Evolutionary conservation across 352 stramenopile genomes (phyloP).

Genomic region (Phytopythium mirpurense): DNA sequence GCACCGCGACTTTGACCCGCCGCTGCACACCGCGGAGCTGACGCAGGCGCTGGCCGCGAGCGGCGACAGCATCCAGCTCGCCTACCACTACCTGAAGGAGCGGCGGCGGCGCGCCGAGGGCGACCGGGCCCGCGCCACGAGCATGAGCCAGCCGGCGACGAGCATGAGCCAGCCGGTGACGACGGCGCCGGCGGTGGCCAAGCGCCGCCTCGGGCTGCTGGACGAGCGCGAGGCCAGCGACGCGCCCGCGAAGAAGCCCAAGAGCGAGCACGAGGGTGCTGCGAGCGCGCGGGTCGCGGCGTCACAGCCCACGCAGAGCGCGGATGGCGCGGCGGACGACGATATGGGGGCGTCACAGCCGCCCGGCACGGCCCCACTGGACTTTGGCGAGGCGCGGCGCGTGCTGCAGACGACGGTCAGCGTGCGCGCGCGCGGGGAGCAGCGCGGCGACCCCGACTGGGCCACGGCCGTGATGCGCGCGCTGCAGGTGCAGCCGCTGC

Average conservation of each 20-base stretch:
- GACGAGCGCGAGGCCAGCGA: slow-evolving; percentile 8
- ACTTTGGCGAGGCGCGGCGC: slow-evolving; percentile 10
- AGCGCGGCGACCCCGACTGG: slow-evolving; percentile 21
- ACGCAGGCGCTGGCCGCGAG: slow-evolving; percentile 32
- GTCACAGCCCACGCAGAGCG: slow-evolving; percentile 5
- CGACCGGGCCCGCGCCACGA: background rate
- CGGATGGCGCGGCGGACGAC: background rate
- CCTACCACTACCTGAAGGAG: slow-evolving; percentile 45
- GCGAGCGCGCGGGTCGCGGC: slow-evolving; percentile 4
- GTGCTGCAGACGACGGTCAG: slow-evolving; percentile 24
- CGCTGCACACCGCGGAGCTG: slow-evolving; percentile 40
- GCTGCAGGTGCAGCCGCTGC: slow-evolving; percentile 20
- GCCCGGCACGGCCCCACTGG: background rate
- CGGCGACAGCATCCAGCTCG: slow-evolving; percentile 39
- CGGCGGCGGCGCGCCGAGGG: slow-evolving; percentile 14
- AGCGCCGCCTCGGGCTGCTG: slow-evolving; percentile 21
- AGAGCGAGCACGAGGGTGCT: slow-evolving; percentile 11
- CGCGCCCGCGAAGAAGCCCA: slow-evolving; percentile 24
- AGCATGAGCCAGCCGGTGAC: slow-evolving; percentile 6
- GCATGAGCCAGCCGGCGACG: background rate
- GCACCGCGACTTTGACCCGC: slow-evolving; percentile 55
- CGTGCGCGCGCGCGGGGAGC: slow-evolving; percentile 15
- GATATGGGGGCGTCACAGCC: background rate
- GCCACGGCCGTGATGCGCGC: slow-evolving; percentile 19
- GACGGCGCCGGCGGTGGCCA: slow-evolving; percentile 15